Conservation (phyloP, 1,284 basidiomycete species). For the Leccinum fallax region DNA sequence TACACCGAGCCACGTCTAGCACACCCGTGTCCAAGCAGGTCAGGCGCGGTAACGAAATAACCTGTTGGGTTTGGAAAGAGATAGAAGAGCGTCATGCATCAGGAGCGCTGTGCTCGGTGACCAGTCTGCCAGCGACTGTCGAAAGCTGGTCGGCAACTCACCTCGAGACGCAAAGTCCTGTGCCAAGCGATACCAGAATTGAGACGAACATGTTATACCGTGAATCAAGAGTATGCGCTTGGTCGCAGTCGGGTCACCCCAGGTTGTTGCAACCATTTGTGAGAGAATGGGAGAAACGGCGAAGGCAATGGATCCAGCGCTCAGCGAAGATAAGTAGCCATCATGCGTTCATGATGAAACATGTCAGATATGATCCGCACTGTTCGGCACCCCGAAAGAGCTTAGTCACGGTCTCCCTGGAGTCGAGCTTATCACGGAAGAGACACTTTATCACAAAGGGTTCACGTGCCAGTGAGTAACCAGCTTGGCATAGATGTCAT, state of each 20-base stretch:
- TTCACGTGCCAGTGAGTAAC: no score
- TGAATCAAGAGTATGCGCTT: constrained; percentile 25
- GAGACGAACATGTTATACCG: constrained; percentile 8
- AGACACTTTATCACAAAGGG: no score
- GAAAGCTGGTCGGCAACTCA: background rate
- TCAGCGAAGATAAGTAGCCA: background rate
- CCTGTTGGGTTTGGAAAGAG: background rate
- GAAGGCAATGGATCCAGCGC: background rate
- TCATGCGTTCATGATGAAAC: background rate
- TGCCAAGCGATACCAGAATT: constrained; percentile 13
- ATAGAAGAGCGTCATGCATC: background rate
- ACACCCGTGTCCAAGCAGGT: constrained; percentile 26
- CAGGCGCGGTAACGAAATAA: constrained; percentile 18
- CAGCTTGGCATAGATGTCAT: background rate
- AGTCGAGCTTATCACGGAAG: no score
- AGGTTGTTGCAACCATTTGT: constrained; percentile 5
- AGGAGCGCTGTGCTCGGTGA: background rate
- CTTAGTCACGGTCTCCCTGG: background rate
- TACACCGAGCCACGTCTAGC: constrained; percentile 15
- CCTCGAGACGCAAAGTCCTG: constrained; percentile 15
- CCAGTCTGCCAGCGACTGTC: background rate
- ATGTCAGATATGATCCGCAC: background rate
- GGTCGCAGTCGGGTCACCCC: constrained; percentile 16
- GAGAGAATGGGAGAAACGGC: background rate
- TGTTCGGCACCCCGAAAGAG: background rate